Conservation (phyloP, 1,284 basidiomycete species). For the Malassezia sp. region DNA sequence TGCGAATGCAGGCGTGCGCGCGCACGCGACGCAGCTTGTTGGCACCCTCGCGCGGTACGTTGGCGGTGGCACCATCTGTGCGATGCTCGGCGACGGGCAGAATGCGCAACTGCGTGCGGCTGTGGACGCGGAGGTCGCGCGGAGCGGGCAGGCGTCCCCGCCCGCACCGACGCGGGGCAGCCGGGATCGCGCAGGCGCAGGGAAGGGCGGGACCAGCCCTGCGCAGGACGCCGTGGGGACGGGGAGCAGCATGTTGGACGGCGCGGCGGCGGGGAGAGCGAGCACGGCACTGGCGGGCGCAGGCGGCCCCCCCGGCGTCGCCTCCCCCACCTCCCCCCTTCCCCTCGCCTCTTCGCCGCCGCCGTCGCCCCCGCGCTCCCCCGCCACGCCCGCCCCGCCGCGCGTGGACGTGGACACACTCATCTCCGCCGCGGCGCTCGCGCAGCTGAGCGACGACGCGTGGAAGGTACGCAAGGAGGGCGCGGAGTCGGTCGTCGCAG, state of each 20-base stretch:
- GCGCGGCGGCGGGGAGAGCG: slow-evolving; percentile 59
- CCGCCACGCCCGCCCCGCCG: too few relatives aligned
- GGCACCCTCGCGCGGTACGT: slow-evolving; percentile 86
- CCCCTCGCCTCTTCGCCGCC: too few relatives aligned
- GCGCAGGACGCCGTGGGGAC: slow-evolving; percentile 8
- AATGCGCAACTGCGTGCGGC: slow-evolving; percentile 65
- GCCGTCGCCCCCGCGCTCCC: too few relatives aligned
- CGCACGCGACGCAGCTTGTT: slow-evolving; percentile 84
- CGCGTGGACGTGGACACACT: slow-evolving; percentile 83
- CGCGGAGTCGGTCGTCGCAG: slow-evolving; percentile 68
- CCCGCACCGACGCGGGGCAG: slow-evolving; percentile 67
- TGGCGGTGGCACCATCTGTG: slow-evolving; percentile 72
- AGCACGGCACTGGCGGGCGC: too few relatives aligned
- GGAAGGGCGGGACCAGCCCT: slow-evolving; percentile 28
- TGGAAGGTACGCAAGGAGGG: slow-evolving; percentile 98
- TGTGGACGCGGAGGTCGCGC: slow-evolving; percentile 56
- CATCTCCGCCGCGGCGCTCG: slow-evolving; percentile 72
- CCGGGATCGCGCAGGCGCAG: slow-evolving; percentile 57
- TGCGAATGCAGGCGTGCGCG: slow-evolving; percentile 84
- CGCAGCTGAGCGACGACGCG: slow-evolving; percentile 69
- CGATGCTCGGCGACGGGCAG: slow-evolving; percentile 81
- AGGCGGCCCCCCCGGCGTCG: too few relatives aligned
- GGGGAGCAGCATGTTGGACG: slow-evolving; percentile 16
- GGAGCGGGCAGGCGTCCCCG: slow-evolving; percentile 63
- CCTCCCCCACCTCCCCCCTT: too few relatives aligned